Base-by-base conservation (phyloP, 2,329 filamentous ascomycete genomes). In the Epichloe elymi region DNA sequence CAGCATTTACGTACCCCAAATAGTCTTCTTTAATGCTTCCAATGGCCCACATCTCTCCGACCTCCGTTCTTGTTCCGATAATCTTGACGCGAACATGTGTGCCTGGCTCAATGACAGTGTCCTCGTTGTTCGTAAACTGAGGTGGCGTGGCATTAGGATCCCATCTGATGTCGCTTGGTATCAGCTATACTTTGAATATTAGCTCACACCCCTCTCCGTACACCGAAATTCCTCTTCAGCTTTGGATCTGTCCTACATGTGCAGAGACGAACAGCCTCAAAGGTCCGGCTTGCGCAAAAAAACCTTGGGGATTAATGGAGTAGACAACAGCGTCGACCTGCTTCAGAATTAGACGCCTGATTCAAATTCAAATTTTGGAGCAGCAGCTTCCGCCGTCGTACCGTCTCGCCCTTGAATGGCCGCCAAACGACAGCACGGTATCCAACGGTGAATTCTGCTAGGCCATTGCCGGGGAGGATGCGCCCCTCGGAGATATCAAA, bases 391-490 rank as follows among this genome's bases (percentile, higher is more conserved):
- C 42, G 52, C 51, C 46, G 49, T 55, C 85, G 70, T 81, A 95
- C 93, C 67, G 93, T 95, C 76, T 98, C 93, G 63, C 93, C 91
- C 70, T 93, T 91, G 75, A 97, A 98, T 11, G 93, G 93, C 63
- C 91, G 82, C 91, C 91, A 98, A 52, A 98, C 88, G 54, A 98
- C 91, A 49, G 93, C 93, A 54, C 90, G 87, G 67, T 96, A 98
- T 61, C 86, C 83, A 46, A 98, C 89, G 0, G 87, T 95, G 65
- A 96, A 98, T 69, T 96, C 88, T 19, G 93, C 91, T 58, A 94
- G 78, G 10, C 90, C 93, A 55, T 86, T 95, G 8, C 91, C 88
- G 3, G 93, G 91, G 51, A 96, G 79, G 55, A 98, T 91, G 59
- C 88, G 85, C 12, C 90, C 90, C 63, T 95, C 89, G 15, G 88